Conservation (phyloP, 768 basidiomycete genomes). For the Rhodotorula toruloides region DNA sequence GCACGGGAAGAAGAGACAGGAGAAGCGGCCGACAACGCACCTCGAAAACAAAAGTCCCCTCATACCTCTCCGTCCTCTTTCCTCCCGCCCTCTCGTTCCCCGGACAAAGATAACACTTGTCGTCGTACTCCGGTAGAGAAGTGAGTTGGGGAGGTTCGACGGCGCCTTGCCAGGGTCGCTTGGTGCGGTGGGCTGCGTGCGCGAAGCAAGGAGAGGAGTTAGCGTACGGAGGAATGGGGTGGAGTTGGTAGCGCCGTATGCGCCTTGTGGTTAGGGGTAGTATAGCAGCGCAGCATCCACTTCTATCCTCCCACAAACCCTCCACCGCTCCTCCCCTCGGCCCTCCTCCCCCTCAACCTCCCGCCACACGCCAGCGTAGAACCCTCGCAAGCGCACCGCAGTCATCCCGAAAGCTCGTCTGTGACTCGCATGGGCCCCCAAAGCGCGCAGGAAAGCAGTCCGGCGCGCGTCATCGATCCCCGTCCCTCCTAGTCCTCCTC, state of each 20-base stretch:
- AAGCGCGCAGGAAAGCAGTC: no score
- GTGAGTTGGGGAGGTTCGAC: conserved; percentile 60
- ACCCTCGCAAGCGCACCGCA: no score
- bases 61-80: conserved; percentile 61
- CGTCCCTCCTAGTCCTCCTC: no score
- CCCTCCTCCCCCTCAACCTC: no score
- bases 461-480: no score
- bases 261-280: no score
- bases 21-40: conserved; percentile 9
- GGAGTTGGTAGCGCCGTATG: not conserved
- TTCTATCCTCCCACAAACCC: no score
- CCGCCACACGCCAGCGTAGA: no score
- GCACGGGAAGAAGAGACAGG: not conserved
- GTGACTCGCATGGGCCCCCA: no score
- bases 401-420: no score
- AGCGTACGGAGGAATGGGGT: not conserved
- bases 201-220: not conserved
- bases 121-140: conserved; percentile 42
- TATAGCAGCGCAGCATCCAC: no score
- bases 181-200: conserved; percentile 65
- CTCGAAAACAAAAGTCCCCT: conserved; percentile 55
- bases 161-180: conserved; percentile 87
- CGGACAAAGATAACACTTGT: conserved; percentile 76
- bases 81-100: conserved; percentile 74
- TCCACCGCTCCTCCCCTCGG: no score